These are phyloP conservation scores for Boletus huronensis DNA, from an alignment of 768 basidiomycete genomes.

Conservation along the genomic window DNA sequence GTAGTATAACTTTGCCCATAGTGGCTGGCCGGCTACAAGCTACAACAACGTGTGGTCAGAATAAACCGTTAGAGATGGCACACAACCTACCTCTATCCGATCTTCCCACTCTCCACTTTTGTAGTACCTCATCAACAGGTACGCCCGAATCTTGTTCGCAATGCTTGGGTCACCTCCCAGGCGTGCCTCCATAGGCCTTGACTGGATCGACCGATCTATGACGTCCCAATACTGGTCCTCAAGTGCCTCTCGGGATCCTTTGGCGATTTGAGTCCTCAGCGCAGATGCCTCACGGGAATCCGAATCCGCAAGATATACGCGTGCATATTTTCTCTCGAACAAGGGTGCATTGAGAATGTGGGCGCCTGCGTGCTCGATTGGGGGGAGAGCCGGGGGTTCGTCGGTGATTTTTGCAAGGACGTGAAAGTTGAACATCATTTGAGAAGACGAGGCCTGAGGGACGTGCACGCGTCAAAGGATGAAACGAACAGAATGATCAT, in stretches of 20 bases:
- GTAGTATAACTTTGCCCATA: conserved; percentile 95
- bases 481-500: neutral
- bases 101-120: conserved; percentile 82
- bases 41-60: conserved; percentile 30
- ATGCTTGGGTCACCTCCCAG: conserved; percentile 91
- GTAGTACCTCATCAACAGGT: conserved; percentile 77
- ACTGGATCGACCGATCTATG: conserved; percentile 77
- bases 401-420: conserved; percentile 71
- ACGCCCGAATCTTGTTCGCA: conserved; percentile 86
- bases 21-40: conserved; percentile 80
- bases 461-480: conserved; percentile 3
- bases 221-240: conserved; percentile 89
- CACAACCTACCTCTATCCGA: conserved; percentile 70
- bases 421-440: conserved; percentile 69
- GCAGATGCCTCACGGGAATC: conserved; percentile 63
- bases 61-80: neutral
- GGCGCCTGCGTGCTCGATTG: conserved; percentile 74
- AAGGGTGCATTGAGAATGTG: conserved; percentile 79
- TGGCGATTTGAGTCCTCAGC: conserved; percentile 70
- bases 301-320: conserved; percentile 64
- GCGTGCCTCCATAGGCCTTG: conserved; percentile 77
- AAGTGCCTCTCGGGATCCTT: conserved; percentile 74
- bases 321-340: conserved; percentile 80
- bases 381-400: conserved; percentile 73
- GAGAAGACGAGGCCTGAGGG: conserved; percentile 46